These are phyloP conservation scores for Trypanosomatidae sp. DNA, from an alignment of 208 protist species.

Conservation along the genomic window DNA sequence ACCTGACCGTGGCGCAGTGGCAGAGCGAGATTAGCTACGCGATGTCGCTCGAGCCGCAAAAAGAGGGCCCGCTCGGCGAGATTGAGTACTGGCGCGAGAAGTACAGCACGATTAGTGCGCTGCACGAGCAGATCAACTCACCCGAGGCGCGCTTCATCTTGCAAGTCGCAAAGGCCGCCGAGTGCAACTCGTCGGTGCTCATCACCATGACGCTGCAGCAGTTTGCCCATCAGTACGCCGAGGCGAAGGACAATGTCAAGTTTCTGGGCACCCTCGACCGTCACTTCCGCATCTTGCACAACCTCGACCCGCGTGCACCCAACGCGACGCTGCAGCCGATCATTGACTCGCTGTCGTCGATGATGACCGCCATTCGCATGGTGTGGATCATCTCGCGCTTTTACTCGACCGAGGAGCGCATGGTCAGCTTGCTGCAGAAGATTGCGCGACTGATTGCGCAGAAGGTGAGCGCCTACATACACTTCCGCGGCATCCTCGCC, in stretches of 20 bases:
- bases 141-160: constrained; percentile 90
- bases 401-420: constrained; percentile 98
- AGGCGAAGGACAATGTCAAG: constrained; percentile 99
- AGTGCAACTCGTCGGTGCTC: constrained; percentile 74
- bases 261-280: constrained; percentile 97
- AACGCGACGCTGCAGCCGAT: constrained; percentile 88
- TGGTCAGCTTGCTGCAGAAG: constrained; percentile 96
- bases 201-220: constrained; percentile 90
- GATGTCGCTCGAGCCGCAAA: constrained; percentile 84
- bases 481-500: constrained; percentile 82
- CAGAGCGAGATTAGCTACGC: constrained; percentile 84
- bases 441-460: constrained; percentile 94
- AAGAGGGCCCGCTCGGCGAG: constrained; percentile 92
- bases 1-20: constrained; percentile 82
- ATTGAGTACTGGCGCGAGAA: constrained; percentile 97
- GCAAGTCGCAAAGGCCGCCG: constrained; percentile 80
- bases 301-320: constrained; percentile 46
- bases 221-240: constrained; percentile 92
- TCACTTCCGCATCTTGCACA: constrained; percentile 96
- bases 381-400: constrained; percentile 99
- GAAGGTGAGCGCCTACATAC: constrained; percentile 91
- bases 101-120: constrained; percentile 89
- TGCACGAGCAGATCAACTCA: constrained; percentile 96
- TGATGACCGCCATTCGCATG: constrained; percentile 98
- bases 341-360: constrained; percentile 94